These are phyloP conservation scores for Brassica incana DNA, from an alignment of 345 rosid species.

Conservation along the genomic window DNA sequence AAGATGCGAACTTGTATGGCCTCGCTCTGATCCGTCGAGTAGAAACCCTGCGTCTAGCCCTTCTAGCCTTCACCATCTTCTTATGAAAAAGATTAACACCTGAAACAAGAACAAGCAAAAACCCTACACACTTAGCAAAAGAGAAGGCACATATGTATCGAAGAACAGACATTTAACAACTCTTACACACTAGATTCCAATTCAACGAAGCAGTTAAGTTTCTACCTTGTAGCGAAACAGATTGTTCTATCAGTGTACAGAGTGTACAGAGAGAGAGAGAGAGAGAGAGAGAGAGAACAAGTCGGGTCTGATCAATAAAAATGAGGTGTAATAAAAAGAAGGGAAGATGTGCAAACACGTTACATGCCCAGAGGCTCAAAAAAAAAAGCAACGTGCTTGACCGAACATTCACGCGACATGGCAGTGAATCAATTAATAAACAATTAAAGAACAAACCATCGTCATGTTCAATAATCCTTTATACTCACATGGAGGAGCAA, in stretches of 20 bases:
- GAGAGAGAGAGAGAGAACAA: not conserved
- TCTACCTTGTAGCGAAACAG: not conserved
- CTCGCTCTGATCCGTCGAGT: constrained; percentile 25
- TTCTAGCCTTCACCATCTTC: constrained; percentile 22
- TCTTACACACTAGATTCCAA: not conserved
- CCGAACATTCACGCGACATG: constrained; percentile 27
- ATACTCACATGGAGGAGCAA: constrained; percentile 10
- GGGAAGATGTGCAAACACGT: constrained; percentile 24
- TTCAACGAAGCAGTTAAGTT: not conserved
- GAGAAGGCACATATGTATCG: not conserved
- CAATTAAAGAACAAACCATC: not conserved
- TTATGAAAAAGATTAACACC: not conserved
- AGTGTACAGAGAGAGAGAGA: not conserved
- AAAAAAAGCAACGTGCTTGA: constrained; percentile 24
- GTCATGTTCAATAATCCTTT: constrained; percentile 20
- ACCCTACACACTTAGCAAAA: not conserved
- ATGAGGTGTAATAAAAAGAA: not conserved
- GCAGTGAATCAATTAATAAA: constrained; percentile 15
- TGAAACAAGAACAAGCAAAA: not conserved
- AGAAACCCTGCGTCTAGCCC: constrained; percentile 1
- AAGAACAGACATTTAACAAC: not conserved
- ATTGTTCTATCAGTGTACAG: not conserved
- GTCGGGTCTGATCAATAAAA: constrained; percentile 5
- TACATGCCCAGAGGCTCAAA: not conserved
- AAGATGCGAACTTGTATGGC: constrained; percentile 19